Evolutionary conservation across 2,329 filamentous ascomycete species (phyloP), one percentile per base, ranked within the genome.

Genomic region (Aspergillus udagawae): DNA sequence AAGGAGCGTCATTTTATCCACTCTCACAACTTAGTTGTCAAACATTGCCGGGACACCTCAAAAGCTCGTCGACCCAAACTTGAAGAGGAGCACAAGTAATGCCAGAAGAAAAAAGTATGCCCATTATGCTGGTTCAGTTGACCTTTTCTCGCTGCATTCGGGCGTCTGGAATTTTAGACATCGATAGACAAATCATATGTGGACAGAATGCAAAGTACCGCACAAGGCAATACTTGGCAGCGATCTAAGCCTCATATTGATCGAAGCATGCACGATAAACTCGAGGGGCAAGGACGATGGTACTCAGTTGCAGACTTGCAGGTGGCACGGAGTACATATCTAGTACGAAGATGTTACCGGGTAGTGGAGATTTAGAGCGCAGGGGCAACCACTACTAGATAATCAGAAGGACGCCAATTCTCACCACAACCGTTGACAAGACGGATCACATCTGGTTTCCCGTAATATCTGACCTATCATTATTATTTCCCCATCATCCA

Each of bases 181-280:
- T 44, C 17, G n/a, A 38, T 12, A 12, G 7, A 38, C 52, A 38
- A 42, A 48, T 25, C 9, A 53, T 49, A 49, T 29, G 32, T 9
- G 35, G 52, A 28, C 52, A 47, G 25, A 28, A 38, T 23, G 17
- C 29, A 32, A 50, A 44, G 21, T 20, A 25, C 29, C 49, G 21
- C 49, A 21, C 54, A 12, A 44, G 55, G 44, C 23, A 45, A 54
- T 47, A 23, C 54, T n/a, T 28, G 21, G 29, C 23, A 41, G 23
- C 42, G 29, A 47, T 23, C 35, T 28, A 25, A 27, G 10, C 51
- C 41, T 25, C 50, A 49, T 58, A 51, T 48, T 23, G 55, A 57
- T 57, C 56, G 54, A 58, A 55, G 51, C 35, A 54, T 44, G 50
- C 35, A 51, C 50, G 54, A 57, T 60, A 51, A 56, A 58, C 49